Percentiles rank a stretch among this genome's conserved stretches.
Conservation (phyloP, 352 stramenopile genomes). For the Phytophthora lateralis region DNA sequence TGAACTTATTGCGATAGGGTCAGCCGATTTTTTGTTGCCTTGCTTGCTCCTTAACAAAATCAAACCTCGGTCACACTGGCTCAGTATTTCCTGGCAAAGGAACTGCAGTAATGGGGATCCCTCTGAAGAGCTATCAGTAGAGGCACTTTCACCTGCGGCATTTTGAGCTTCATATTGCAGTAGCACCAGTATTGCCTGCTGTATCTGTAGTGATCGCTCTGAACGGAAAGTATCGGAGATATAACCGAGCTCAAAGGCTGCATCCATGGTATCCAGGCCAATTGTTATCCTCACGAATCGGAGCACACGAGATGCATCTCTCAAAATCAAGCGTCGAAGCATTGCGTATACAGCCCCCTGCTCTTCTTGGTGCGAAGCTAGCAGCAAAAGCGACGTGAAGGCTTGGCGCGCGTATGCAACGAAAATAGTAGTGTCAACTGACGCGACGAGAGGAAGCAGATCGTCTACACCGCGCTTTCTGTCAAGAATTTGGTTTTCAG, state of each 20-base stretch:
- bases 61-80: conserved; percentile 14
- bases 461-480: conserved; percentile 17
- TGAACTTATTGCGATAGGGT: conserved; percentile 5
- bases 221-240: conserved; percentile 1
- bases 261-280: conserved; percentile 36
- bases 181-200: conserved; percentile 13
- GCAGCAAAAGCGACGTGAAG: conserved; percentile 34
- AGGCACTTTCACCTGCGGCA: neutral
- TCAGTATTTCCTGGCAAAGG: conserved; percentile 36
- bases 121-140: neutral
- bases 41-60: conserved; percentile 6
- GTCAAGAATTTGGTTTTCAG: neutral
- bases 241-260: conserved; percentile 11
- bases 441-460: conserved; percentile 35
- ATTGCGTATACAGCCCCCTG: conserved; percentile 19
- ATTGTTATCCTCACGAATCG: conserved; percentile 32
- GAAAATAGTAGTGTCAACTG: conserved; percentile 33
- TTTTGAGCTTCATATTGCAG: conserved; percentile 18
- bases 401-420: conserved; percentile 39
- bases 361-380: conserved; percentile 8
- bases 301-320: conserved; percentile 15
- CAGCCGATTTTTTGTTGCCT: conserved; percentile 9
- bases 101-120: conserved; percentile 27
- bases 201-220: conserved; percentile 19
- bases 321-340: conserved; percentile 25